phyloP scores from a whole-genome alignment of 2,329 filamentous ascomycete species.

The Pestalotiopsis sp. region DNA sequence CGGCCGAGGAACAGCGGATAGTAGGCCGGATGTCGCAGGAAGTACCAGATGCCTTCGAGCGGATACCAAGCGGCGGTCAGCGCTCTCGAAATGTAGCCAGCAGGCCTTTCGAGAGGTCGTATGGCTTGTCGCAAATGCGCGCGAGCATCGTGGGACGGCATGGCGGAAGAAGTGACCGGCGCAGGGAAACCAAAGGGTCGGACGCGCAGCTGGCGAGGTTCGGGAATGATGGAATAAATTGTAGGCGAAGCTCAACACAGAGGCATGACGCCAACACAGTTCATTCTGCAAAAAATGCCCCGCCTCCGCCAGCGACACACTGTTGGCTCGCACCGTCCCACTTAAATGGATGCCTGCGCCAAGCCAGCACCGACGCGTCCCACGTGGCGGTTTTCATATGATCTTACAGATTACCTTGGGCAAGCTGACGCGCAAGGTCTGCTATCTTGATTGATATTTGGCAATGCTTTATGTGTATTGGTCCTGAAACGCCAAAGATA shows the following conservation, averaged over 20 bases:
- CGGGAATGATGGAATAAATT: background rate
- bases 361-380: background rate
- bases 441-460: background rate
- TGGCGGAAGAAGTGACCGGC: background rate
- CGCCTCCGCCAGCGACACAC: background rate
- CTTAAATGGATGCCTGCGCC: background rate
- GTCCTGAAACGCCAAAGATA: too few species aligned
- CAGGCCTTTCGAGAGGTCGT: conserved; percentile 36
- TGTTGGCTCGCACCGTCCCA: background rate
- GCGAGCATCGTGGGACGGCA: conserved; percentile 16
- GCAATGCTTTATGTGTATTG: too few species aligned
- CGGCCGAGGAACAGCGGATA: conserved; percentile 80
- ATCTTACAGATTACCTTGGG: background rate
- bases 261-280: background rate
- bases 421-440: background rate
- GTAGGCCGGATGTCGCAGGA: conserved; percentile 74
- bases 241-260: background rate
- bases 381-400: background rate
- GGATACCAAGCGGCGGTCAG: conserved; percentile 56
- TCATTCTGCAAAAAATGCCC: background rate
- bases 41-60: conserved; percentile 79
- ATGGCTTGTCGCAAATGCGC: conserved; percentile 20
- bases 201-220: background rate
- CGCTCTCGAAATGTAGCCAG: conserved; percentile 46
- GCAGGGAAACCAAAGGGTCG: background rate